Conservation (phyloP, 345 rosid species). For the Litchi chinensis region DNA sequence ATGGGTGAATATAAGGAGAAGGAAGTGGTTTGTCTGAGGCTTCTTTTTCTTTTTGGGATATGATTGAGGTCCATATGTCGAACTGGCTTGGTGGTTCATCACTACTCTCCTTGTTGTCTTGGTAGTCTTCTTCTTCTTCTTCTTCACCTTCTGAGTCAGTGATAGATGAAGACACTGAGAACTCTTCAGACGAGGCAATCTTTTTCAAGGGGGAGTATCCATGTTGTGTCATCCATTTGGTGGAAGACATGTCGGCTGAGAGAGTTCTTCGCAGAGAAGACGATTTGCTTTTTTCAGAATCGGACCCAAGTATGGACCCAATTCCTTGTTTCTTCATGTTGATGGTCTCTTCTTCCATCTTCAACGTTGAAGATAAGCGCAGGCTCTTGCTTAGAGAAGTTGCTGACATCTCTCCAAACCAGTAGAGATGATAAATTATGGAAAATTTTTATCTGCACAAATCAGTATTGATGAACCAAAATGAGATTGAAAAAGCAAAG, state of each 20-base stretch:
- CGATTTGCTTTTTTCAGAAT: conserved; percentile 32
- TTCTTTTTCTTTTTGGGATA: conserved; percentile 47
- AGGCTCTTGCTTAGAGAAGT: conserved; percentile 46
- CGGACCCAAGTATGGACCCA: conserved; percentile 68
- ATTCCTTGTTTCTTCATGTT: conserved; percentile 58
- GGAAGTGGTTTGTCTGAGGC: conserved; percentile 35
- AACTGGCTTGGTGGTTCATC: conserved; percentile 27
- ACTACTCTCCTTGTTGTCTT: conserved; percentile 17
- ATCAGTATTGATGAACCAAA: background rate
- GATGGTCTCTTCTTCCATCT: conserved; percentile 37
- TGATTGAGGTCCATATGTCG: conserved; percentile 67
- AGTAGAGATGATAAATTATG: background rate
- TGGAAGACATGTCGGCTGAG: conserved; percentile 87
- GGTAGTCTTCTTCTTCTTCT: conserved; percentile 28
- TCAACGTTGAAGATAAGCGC: conserved; percentile 46
- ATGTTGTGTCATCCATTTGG: conserved; percentile 59
- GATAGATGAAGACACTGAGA: conserved; percentile 24
- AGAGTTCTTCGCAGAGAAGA: conserved; percentile 75
- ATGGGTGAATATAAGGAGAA: conserved; percentile 78
- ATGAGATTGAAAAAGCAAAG: background rate
- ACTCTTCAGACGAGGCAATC: conserved; percentile 56
- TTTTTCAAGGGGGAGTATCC: conserved; percentile 57
- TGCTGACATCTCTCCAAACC: conserved; percentile 42
- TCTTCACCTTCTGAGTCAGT: conserved; percentile 31
- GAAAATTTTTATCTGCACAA: conserved; percentile 31